Conservation (phyloP, 2,329 filamentous ascomycete genomes). For the Paraconiothyrium brasiliense region DNA sequence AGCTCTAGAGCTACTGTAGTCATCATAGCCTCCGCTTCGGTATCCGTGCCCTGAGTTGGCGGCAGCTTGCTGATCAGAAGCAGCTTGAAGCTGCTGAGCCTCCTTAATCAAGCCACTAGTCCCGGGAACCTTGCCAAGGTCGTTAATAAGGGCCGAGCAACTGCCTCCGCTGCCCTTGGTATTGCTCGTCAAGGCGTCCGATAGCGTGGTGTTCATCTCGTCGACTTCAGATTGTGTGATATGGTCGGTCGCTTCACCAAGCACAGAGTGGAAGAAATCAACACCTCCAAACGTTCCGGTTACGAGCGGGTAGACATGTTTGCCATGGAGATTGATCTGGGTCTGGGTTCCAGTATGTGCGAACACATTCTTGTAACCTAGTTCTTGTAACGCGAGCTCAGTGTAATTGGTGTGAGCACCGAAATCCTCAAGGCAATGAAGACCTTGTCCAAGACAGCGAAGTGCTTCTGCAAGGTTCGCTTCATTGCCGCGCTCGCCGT, state of each 20-base stretch:
- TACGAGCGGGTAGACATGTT: slow-evolving; percentile 61
- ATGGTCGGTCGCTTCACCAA: slow-evolving; percentile 61
- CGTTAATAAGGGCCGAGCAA: slow-evolving; percentile 66
- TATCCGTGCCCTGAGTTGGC: slow-evolving; percentile 51
- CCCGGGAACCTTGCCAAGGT: slow-evolving; percentile 78
- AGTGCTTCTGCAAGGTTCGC: slow-evolving; percentile 60
- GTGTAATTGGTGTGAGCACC: slow-evolving; percentile 65
- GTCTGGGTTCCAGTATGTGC: slow-evolving; percentile 60
- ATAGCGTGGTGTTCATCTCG: slow-evolving; percentile 56
- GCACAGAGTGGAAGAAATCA: slow-evolving; percentile 61
- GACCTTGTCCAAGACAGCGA: slow-evolving; percentile 61
- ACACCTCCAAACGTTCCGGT: slow-evolving; percentile 65
- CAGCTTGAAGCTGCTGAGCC: slow-evolving; percentile 56
- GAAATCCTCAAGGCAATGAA: slow-evolving; percentile 65
- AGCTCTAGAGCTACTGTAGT: slow-evolving; percentile 49
- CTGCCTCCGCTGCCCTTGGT: slow-evolving; percentile 43
- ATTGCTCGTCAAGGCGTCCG: slow-evolving; percentile 49
- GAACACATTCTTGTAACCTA: slow-evolving; percentile 63
- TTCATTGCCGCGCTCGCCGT: slow-evolving; percentile 52
- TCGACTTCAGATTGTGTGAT: slow-evolving; percentile 60
- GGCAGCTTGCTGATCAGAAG: slow-evolving; percentile 59
- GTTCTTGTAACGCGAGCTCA: slow-evolving; percentile 61
- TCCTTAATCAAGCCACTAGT: slow-evolving; percentile 58
- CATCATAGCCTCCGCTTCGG: slow-evolving; percentile 55
- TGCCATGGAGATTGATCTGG: slow-evolving; percentile 57